Base-by-base conservation (phyloP, 768 basidiomycete genomes). In the Psilocybe sp. region DNA sequence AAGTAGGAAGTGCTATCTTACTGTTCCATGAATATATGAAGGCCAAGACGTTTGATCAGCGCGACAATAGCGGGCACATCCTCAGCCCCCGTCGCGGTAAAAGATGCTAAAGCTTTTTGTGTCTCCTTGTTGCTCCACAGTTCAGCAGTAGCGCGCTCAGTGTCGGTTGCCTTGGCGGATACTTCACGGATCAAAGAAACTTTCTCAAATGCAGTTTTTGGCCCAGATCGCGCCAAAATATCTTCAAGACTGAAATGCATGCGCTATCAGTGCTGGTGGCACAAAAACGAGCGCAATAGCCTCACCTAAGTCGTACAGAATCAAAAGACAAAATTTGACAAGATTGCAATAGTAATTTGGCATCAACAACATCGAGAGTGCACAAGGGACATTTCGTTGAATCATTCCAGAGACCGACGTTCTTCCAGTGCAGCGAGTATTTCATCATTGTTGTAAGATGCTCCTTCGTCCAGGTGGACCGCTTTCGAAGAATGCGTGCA, bases 361-460 rank as follows among this genome's bases (percentile, higher is more conserved):
- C 31, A 15, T 51, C 50, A 35, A 53, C 50, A 19, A 49, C 50
- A 13, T 19, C 36, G 16, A 60, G 47, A 12, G 54, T 42, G n/a
- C 41, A 58, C 13, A 51, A 50, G n/a, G 48, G 48, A 16, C 49
- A 47, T 47, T 51, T 56, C 28, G 61, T 52, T 11, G 64, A n/a
- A n/a, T 39, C 35, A 20, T 66, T 62, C 68, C 64, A 70, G 40
- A 62, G 55, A 13, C 50, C 49, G 6, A 58, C 19, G 40, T 65
- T 63, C 13, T 61, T 61, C 66, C 66, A 67, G 38, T 57, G 57
- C 20, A 68, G 14, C 14, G 66, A 62, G 37, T 57, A 59, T 13
- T 59, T 47, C 10, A 56, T 39, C 51, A 68, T 49, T 3, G 43
- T 32, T 13, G 49, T 36, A 13, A 55, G 42, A 20, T 59, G 56